A percentile compares a stretch with the other conserved stretches of the same genome.
Conservation (phyloP, 2,329 filamentous ascomycete species). For the Cadophora sp. region DNA sequence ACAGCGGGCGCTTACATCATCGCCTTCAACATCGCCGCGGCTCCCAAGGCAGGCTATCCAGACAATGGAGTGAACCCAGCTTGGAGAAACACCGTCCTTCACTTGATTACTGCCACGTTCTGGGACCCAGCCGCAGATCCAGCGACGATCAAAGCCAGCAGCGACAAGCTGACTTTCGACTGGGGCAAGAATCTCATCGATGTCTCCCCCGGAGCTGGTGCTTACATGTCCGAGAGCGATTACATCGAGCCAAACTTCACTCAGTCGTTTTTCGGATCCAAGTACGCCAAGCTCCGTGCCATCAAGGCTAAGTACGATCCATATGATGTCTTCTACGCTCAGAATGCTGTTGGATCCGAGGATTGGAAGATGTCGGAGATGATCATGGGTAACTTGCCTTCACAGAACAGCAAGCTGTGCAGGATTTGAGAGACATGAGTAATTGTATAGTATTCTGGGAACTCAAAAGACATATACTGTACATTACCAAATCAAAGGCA, state of each 20-base stretch:
- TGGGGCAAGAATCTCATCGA: constrained; percentile 30
- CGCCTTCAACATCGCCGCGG: constrained; percentile 38
- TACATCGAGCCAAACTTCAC: constrained; percentile 50
- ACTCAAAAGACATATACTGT: neutral
- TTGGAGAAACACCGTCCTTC: constrained; percentile 32
- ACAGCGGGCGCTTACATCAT: constrained; percentile 43
- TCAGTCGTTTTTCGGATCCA: constrained; percentile 31
- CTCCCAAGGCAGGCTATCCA: constrained; percentile 34
- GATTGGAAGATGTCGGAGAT: constrained; percentile 42
- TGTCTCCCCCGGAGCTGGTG: constrained; percentile 44
- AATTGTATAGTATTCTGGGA: neutral
- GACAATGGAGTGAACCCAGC: constrained; percentile 49
- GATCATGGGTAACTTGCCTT: constrained; percentile 29
- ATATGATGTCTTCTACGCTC: constrained; percentile 47
- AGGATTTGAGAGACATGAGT: neutral
- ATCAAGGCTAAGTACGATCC: constrained; percentile 59
- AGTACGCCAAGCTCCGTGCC: constrained; percentile 47
- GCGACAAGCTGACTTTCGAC: constrained; percentile 38
- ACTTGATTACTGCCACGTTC: constrained; percentile 28
- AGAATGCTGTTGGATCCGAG: constrained; percentile 32
- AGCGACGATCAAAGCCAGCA: constrained; percentile 53
- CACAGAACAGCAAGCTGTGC: constrained; percentile 32
- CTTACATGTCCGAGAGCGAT: constrained; percentile 58
- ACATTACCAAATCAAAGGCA: neutral
- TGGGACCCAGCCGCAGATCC: constrained; percentile 46